Percentiles rank a stretch among this genome's conserved stretches.
phyloP scores from a whole-genome alignment of 2,329 filamentous ascomycete species.

The Colletotrichum sp. region DNA sequence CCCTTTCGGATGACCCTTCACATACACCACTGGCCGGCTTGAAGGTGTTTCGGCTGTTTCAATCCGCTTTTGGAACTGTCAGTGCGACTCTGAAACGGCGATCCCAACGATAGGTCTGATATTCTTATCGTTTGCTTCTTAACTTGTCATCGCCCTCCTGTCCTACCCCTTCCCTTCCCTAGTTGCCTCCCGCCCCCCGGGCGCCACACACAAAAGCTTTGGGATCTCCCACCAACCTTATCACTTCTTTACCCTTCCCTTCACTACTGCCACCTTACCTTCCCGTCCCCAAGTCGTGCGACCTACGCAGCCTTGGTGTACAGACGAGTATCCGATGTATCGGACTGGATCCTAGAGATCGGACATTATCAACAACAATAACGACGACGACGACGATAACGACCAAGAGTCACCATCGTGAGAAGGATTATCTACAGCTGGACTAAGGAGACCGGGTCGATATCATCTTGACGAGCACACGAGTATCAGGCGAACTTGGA shows the following conservation, averaged over 20 bases:
- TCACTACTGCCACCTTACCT: constrained; percentile 10
- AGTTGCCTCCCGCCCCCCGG: constrained; percentile 7
- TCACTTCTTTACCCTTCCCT: neutral
- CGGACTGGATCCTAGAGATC: constrained; percentile 21
- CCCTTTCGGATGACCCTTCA: constrained; percentile 25
- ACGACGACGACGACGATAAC: neutral
- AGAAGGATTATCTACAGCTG: neutral
- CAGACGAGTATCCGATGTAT: constrained; percentile 21
- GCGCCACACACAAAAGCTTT: constrained; percentile 23
- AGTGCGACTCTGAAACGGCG: constrained; percentile 43
- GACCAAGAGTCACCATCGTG: neutral
- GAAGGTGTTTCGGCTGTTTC: constrained; percentile 45
- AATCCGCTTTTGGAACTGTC: constrained; percentile 38
- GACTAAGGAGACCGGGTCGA: neutral
- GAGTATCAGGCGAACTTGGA: neutral
- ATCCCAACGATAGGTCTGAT: constrained; percentile 39
- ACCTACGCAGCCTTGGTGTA: constrained; percentile 15
- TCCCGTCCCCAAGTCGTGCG: constrained; percentile 13
- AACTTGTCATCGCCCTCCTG: constrained; percentile 18
- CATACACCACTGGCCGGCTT: constrained; percentile 32
- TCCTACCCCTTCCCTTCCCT: constrained; percentile 14
- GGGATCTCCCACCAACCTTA: constrained; percentile 23
- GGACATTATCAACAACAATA: neutral
- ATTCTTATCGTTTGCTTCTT: constrained; percentile 28
- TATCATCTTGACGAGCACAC: neutral